Evolutionary conservation across 164 flowering plant species (phyloP), one percentile per base, ranked within the genome.

Genomic region (Nymphaea colorata): DNA sequence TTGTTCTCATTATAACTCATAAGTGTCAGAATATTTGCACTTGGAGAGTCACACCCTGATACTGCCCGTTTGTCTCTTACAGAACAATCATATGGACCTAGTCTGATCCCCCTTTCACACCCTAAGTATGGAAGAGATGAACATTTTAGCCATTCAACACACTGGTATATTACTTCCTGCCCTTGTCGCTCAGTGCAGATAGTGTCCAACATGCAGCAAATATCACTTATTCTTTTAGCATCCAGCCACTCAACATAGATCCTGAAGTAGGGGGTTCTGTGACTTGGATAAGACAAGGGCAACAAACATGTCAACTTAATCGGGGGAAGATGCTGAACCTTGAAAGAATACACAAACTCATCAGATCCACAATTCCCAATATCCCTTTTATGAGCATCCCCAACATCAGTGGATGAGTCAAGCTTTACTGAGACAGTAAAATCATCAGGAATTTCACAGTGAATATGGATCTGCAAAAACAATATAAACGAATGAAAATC

Each of bases 241-340:
- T 81, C 75, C 85, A 93, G 79, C 98, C 98, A 93, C 78, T 77
- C 82, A 63, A 76, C 83, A 65, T 83, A 80, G 67, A 90, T 80
- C 41, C 82, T 79, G 73, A 89, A 93, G 67, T 44, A 69, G 42
- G 98, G 98, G 69, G 91, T 86, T 36, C 60, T 69, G 66, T 85
- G 85, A 68, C 94, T 93, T 17, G 98, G 97, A 75, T 93, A 93
- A 45, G 96, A 81, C 71, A 78, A 80, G 44, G 98, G 94, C 64
- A 93, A 76, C 62, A 86, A 71, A 73, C 94, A 87, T 18, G 93
- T 86, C 79, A 93, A 78, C 6, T 81, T 75, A 74, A 91, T 75
- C 64, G 98, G 97, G 42, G 94, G 89, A 66, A 91, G 84, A 76
- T 87, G 71, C 68, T 86, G 85, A 43, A 89, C 87, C 75, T 84